These are phyloP conservation scores for Tubosaeta sp. DNA, from an alignment of 768 basidiomycete species.

Conservation along the genomic window DNA sequence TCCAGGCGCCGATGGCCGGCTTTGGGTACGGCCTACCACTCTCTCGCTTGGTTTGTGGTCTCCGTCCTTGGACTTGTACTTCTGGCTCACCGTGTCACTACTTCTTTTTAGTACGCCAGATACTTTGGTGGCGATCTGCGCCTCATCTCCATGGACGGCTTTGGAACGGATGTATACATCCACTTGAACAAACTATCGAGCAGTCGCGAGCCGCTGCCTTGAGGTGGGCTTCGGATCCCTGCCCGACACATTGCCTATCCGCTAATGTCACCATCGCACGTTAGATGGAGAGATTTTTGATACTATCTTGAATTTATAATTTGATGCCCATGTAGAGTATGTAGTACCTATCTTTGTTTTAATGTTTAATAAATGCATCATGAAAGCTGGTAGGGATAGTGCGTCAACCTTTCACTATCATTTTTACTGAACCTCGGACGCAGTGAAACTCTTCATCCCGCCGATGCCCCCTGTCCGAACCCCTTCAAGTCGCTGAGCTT, in stretches of 20 bases:
- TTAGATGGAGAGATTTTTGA: no score
- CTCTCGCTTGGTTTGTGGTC: slow-evolving; percentile 66
- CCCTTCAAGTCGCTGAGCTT: background rate
- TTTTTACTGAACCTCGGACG: background rate
- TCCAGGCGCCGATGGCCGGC: slow-evolving; percentile 97
- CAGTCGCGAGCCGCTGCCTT: slow-evolving; percentile 70
- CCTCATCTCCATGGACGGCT: slow-evolving; percentile 98
- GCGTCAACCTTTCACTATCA: background rate
- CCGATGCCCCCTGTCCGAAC: no score
- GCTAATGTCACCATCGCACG: no score
- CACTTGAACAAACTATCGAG: slow-evolving; percentile 84
- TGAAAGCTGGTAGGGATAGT: background rate
- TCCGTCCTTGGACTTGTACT: background rate
- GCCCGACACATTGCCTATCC: no score
- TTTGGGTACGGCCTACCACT: slow-evolving; percentile 93
- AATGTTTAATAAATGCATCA: background rate
- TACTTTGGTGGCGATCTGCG: slow-evolving; percentile 94
- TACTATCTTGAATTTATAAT: no score
- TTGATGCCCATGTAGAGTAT: no score
- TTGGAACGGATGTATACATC: slow-evolving; percentile 91
- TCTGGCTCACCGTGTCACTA: background rate
- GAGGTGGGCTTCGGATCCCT: background rate
- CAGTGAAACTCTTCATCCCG: background rate
- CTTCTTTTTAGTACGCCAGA: slow-evolving; percentile 66
- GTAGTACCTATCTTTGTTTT: background rate